Conservation (phyloP, 2,329 filamentous ascomycete genomes). For the Emericellopsis cladophorae region DNA sequence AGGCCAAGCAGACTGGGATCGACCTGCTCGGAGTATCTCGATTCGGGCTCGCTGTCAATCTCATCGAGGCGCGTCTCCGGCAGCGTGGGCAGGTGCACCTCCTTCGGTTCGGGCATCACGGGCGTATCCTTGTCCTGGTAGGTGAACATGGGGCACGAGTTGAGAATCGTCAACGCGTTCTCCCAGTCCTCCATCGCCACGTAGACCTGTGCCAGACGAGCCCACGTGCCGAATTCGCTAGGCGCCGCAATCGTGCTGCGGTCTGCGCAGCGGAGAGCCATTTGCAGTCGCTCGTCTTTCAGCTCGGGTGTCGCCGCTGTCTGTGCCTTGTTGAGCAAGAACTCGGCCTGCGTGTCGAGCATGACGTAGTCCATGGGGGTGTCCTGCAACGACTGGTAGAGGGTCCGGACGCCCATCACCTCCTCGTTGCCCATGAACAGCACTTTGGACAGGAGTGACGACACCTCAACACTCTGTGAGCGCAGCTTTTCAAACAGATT, state of each 20-base stretch:
- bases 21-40: conserved; percentile 71
- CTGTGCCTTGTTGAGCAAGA: conserved; percentile 72
- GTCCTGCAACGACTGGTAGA: conserved; percentile 81
- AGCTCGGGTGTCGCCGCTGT: conserved; percentile 38
- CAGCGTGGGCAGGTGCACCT: conserved; percentile 76
- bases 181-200: conserved; percentile 94
- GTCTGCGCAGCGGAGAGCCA: conserved; percentile 88
- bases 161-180: conserved; percentile 83
- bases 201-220: conserved; percentile 84
- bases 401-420: conserved; percentile 80
- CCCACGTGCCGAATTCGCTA: conserved; percentile 96
- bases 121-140: conserved; percentile 98
- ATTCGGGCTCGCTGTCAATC: conserved; percentile 82
- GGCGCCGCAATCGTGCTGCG: conserved; percentile 89
- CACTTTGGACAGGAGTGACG: conserved; percentile 80
- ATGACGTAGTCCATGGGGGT: conserved; percentile 96
- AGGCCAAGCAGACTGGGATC: conserved; percentile 78
- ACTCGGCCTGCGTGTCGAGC: conserved; percentile 86
- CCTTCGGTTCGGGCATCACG: conserved; percentile 82
- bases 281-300: conserved; percentile 57
- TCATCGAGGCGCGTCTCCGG: conserved; percentile 87
- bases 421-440: conserved; percentile 93
- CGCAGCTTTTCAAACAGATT: conserved; percentile 96
- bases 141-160: conserved; percentile 99
- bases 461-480: conserved; percentile 82